These are phyloP conservation scores for Coniochaeta hoffmannii DNA, from an alignment of 2,329 filamentous ascomycete genomes.

Conservation along the genomic window DNA sequence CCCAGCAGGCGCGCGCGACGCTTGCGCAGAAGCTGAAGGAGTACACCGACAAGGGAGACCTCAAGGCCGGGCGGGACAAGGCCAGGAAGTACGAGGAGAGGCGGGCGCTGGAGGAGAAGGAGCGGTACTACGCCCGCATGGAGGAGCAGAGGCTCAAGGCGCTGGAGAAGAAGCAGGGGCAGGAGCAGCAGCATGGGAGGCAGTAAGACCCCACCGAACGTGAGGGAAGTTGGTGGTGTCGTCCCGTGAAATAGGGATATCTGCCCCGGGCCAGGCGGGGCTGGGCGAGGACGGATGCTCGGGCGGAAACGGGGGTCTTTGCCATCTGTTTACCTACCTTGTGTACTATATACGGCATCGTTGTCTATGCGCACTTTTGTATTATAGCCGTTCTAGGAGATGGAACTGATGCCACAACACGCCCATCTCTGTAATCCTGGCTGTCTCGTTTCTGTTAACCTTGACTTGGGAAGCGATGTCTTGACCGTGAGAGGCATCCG, in stretches of 20 bases:
- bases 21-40: slow-evolving; percentile 12
- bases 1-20: slow-evolving; percentile 11
- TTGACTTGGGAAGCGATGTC: background rate
- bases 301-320: no score
- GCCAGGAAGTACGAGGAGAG: slow-evolving; percentile 21
- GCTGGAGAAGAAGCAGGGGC: background rate
- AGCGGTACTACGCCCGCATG: slow-evolving; percentile 7
- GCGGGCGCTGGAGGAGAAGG: slow-evolving; percentile 18
- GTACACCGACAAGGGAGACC: slow-evolving; percentile 6
- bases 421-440: background rate
- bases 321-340: background rate
- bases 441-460: background rate
- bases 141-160: slow-evolving; percentile 3
- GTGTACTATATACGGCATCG: background rate
- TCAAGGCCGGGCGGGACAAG: slow-evolving; percentile 7
- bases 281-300: no score
- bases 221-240: background rate
- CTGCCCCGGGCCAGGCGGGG: no score
- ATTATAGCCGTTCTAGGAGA: background rate
- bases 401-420: background rate
- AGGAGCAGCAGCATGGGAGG: background rate
- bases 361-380: background rate
- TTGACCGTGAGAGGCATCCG: no score
- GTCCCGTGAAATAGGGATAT: background rate
- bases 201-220: background rate